These are phyloP conservation scores for Tricholoma flavovirens DNA, from an alignment of 768 basidiomycete genomes.

Conservation along the genomic window DNA sequence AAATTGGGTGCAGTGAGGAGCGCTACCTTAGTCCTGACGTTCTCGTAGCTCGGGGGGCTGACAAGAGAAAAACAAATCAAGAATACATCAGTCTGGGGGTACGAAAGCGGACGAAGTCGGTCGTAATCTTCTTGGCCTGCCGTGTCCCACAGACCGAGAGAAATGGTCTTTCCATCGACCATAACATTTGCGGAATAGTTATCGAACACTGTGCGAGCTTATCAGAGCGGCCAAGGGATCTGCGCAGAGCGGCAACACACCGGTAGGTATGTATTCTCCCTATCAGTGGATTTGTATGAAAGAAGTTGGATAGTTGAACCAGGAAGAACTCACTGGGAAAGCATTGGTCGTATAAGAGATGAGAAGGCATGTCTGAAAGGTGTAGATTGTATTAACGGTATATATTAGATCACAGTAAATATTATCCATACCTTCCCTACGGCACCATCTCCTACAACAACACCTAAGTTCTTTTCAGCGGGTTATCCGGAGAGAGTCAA, in stretches of 20 bases:
- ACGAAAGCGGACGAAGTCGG: slow-evolving; percentile 93
- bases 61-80: slow-evolving; percentile 99
- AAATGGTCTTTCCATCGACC: slow-evolving; percentile 98
- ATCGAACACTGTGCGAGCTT: slow-evolving; percentile 71
- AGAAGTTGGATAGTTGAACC: slow-evolving; percentile 9
- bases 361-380: slow-evolving; percentile 84
- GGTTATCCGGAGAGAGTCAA: slow-evolving; percentile 10
- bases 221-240: slow-evolving; percentile 5
- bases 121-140: slow-evolving; percentile 99
- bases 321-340: slow-evolving; percentile 66
- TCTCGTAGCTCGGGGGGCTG: slow-evolving; percentile 96
- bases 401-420: neutral
- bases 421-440: slow-evolving; percentile 79
- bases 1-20: neutral
- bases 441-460: slow-evolving; percentile 98
- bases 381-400: neutral
- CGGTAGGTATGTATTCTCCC: slow-evolving; percentile 97
- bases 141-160: slow-evolving; percentile 99
- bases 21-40: slow-evolving; percentile 92
- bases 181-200: slow-evolving; percentile 99
- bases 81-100: slow-evolving; percentile 99
- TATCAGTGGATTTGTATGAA: slow-evolving; percentile 26
- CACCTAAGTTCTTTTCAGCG: slow-evolving; percentile 55
- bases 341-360: slow-evolving; percentile 99
- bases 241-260: slow-evolving; percentile 29